These are phyloP conservation scores for Coemansia sp. DNA, from an alignment of 192 early-diverging fungal species.

Conservation along the genomic window DNA sequence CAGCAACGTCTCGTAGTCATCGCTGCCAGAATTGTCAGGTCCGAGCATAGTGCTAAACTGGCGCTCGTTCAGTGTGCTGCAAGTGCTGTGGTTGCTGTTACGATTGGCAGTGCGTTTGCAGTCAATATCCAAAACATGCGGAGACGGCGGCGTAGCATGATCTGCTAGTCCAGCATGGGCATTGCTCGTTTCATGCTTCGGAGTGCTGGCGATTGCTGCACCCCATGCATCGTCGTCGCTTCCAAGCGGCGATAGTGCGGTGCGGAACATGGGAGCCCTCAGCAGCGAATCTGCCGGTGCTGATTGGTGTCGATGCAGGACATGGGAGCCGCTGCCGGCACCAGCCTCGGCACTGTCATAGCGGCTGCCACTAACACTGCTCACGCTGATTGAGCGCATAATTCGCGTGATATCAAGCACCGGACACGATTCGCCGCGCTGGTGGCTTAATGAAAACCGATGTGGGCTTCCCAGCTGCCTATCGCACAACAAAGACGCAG, in stretches of 20 bases:
- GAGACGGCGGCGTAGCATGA: not conserved
- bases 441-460: conserved; percentile 36
- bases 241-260: conserved; percentile 9
- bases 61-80: conserved; percentile 5
- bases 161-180: not conserved
- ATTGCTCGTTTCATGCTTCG: not conserved
- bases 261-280: conserved; percentile 5
- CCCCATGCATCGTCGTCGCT: conserved; percentile 13
- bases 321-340: not conserved
- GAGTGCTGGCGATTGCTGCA: conserved; percentile 11
- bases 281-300: conserved; percentile 1
- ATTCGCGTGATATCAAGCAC: conserved; percentile 48
- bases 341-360: not conserved
- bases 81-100: conserved; percentile 5
- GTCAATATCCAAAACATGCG: not conserved
- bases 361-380: conserved; percentile 6
- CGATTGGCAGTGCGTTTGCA: not conserved
- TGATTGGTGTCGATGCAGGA: conserved; percentile 6
- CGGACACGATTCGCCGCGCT: conserved; percentile 42
- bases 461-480: conserved; percentile 28
- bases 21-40: conserved; percentile 3
- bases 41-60: not conserved
- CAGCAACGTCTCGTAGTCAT: not conserved
- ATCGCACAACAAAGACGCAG: conserved; percentile 28
- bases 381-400: conserved; percentile 49